phyloP scores from a whole-genome alignment of 768 basidiomycete species.

The Suillus cothurnatus region DNA sequence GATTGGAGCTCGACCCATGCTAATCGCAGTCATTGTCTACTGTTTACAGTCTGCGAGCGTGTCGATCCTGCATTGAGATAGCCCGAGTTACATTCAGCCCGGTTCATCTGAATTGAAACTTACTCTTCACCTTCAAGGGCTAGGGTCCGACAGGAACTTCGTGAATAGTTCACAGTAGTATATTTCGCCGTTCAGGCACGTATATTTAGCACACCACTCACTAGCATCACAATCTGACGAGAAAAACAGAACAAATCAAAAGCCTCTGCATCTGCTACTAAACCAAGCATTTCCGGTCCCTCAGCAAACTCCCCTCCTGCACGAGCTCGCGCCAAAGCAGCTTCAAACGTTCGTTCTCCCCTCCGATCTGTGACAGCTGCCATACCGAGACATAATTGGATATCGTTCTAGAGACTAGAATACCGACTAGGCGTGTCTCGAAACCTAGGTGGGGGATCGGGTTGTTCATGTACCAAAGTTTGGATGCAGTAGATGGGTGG shows the following conservation, averaged over 20 bases:
- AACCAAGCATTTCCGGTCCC: slow-evolving; percentile 11
- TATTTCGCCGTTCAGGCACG: slow-evolving; percentile 61
- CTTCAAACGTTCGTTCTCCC: slow-evolving; percentile 5
- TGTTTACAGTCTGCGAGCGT: too few species aligned
- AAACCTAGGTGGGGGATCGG: slow-evolving; percentile 79
- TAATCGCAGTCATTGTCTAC: too few species aligned
- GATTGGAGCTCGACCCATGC: too few species aligned
- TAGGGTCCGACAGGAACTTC: too few species aligned
- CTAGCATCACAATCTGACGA: not conserved
- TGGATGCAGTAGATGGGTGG: slow-evolving; percentile 90
- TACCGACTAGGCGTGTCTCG: not conserved
- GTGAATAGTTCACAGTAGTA: too few species aligned
- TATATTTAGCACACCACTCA: not conserved
- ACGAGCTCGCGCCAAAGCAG: slow-evolving; percentile 11
- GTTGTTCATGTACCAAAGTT: slow-evolving; percentile 87
- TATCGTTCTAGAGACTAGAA: slow-evolving; percentile 1
- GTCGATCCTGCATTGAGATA: too few species aligned
- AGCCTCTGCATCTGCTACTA: not conserved
- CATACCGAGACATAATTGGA: not conserved
- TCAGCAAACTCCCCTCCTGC: slow-evolving; percentile 14
- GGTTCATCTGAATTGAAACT: too few species aligned
- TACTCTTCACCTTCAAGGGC: too few species aligned
- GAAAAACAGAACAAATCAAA: slow-evolving; percentile 21
- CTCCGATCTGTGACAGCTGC: not conserved
- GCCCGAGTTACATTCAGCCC: too few species aligned